These are phyloP conservation scores for Dioszegia hungarica DNA, from an alignment of 768 basidiomycete genomes.

Conservation along the genomic window DNA sequence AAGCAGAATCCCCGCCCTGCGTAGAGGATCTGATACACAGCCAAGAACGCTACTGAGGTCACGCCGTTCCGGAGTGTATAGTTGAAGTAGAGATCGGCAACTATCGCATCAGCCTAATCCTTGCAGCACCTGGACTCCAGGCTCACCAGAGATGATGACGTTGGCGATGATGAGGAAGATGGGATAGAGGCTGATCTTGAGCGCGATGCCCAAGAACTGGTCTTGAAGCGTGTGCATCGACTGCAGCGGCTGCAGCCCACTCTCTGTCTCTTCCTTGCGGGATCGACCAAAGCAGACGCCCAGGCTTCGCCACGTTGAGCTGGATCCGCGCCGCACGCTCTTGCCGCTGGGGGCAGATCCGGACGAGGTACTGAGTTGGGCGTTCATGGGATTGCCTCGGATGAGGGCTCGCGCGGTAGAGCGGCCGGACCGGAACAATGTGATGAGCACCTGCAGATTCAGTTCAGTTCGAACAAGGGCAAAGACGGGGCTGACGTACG, in stretches of 20 bases:
- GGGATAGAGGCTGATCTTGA: constrained; percentile 26
- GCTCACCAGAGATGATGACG: constrained; percentile 16
- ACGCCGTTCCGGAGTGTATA: constrained; percentile 10
- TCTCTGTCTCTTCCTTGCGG: neutral
- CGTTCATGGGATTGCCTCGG: constrained; percentile 1
- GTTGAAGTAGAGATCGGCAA: constrained; percentile 23
- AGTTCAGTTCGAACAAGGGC: neutral
- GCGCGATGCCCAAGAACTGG: constrained; percentile 25
- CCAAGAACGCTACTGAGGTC: constrained; percentile 10
- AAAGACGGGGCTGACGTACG: constrained; percentile 1
- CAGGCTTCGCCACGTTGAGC: neutral
- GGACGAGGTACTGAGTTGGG: neutral
- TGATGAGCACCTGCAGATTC: constrained; percentile 10
- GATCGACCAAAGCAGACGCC: no score
- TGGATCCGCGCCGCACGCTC: neutral
- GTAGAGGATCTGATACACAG: constrained; percentile 23
- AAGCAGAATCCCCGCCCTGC: constrained; percentile 27
- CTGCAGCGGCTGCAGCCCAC: neutral
- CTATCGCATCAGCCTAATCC: constrained; percentile 1
- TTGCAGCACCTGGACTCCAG: no score
- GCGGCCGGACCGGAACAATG: neutral
- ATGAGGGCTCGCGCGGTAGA: neutral
- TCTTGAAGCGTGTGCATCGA: constrained; percentile 9
- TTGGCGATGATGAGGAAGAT: constrained; percentile 24
- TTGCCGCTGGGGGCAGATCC: neutral